Percentiles rank a stretch among this genome's conserved stretches.
Evolutionary conservation across 1,284 basidiomycete genomes (phyloP).

Genomic region (Cutaneotrichosporon cyanovorans): DNA sequence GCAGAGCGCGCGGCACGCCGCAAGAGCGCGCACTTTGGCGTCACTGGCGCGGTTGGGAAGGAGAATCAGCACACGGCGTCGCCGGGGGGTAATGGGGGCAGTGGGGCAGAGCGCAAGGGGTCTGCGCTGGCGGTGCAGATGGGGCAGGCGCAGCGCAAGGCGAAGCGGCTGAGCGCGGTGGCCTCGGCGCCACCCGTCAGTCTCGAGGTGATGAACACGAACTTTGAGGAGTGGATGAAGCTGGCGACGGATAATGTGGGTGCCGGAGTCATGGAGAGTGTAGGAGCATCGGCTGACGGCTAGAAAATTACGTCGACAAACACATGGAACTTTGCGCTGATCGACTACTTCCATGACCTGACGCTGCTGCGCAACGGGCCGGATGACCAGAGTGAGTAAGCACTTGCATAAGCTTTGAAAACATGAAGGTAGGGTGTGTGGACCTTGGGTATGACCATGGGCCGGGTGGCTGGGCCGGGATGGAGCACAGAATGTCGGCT

Average conservation of each 20-base stretch:
- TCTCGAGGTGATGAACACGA: constrained; percentile 73
- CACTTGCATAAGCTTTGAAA: too few species aligned
- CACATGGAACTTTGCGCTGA: constrained; percentile 95
- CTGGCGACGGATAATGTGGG: constrained; percentile 96
- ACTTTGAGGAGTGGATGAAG: constrained; percentile 99
- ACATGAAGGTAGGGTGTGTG: too few species aligned
- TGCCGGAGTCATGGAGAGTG: too few species aligned
- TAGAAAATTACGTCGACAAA: constrained; percentile 99
- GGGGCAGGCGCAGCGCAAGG: constrained; percentile 17
- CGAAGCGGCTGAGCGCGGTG: constrained; percentile 34
- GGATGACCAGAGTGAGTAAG: constrained; percentile 57
- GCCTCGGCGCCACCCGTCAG: constrained; percentile 30
- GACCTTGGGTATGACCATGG: too few species aligned
- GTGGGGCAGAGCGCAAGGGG: too few species aligned
- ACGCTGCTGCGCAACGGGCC: constrained; percentile 84
- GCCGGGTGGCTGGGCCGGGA: too few species aligned
- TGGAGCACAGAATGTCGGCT: too few species aligned
- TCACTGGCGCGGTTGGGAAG: constrained; percentile 14
- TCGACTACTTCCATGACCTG: constrained; percentile 99
- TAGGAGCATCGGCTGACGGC: neutral
- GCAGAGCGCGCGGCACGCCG: constrained; percentile 36
- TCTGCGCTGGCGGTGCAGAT: constrained; percentile 27
- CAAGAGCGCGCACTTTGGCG: constrained; percentile 36
- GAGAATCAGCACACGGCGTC: constrained; percentile 2
- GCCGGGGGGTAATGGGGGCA: too few species aligned